Conservation (phyloP, 192 early-diverging fungal genomes). For the Linnemannia exigua region DNA sequence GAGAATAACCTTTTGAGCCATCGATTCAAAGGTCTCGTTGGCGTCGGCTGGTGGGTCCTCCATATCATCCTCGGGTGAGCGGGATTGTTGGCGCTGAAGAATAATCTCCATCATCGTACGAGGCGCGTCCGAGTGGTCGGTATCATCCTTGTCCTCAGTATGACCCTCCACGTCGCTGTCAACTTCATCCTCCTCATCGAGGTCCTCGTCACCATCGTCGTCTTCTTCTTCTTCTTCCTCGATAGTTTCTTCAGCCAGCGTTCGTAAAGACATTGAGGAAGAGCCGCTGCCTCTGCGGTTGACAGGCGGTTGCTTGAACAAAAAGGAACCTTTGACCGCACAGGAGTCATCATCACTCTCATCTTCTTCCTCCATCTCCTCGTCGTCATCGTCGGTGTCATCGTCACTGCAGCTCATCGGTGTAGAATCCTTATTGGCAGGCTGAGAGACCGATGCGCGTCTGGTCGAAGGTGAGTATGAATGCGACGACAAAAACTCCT, state of each 20-base stretch:
- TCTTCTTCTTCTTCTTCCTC: conserved; percentile 21
- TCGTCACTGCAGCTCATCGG: conserved; percentile 26
- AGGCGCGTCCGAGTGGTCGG: conserved; percentile 4
- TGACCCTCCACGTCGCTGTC: conserved; percentile 15
- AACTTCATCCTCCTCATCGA: conserved; percentile 17
- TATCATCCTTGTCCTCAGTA: neutral
- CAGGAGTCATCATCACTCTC: conserved; percentile 22
- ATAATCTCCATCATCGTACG: conserved; percentile 52
- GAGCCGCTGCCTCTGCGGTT: conserved; percentile 2
- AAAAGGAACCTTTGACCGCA: neutral
- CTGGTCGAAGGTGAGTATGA: conserved; percentile 21
- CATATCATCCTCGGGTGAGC: conserved; percentile 32
- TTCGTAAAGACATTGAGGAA: conserved; percentile 11
- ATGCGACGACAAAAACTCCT: conserved; percentile 27
- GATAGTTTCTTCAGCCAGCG: conserved; percentile 21
- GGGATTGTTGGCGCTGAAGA: conserved; percentile 23
- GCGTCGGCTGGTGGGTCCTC: conserved; percentile 38
- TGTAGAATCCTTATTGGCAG: neutral
- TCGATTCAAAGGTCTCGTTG: conserved; percentile 46
- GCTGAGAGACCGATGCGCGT: neutral
- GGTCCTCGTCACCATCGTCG: conserved; percentile 2
- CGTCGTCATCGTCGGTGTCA: conserved; percentile 36
- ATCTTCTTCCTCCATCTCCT: conserved; percentile 44
- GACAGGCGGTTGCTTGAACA: neutral
- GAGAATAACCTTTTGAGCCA: conserved; percentile 50